Percentiles rank a stretch among this genome's conserved stretches.
Evolutionary conservation across 2,329 filamentous ascomycete genomes (phyloP).

Genomic region (Ascochyta koolunga): DNA sequence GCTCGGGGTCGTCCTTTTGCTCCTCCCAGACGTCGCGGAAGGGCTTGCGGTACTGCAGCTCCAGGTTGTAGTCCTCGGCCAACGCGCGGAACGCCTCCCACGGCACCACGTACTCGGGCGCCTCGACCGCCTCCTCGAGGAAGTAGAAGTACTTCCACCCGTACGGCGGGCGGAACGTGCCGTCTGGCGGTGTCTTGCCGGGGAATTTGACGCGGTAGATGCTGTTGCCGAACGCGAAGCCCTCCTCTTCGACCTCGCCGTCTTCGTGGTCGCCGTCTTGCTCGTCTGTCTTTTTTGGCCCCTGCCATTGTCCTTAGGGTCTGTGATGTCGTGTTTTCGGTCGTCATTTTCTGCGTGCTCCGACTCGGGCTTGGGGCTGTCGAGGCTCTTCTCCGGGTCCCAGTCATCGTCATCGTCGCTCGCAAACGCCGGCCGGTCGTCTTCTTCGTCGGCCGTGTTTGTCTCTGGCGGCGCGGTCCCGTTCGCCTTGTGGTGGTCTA

Average conservation of each 20-base stretch:
- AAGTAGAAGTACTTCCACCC: slow-evolving; percentile 99
- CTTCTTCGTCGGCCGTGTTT: slow-evolving; percentile 30
- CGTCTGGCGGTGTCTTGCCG: slow-evolving; percentile 79
- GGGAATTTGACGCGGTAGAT: slow-evolving; percentile 93
- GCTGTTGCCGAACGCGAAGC: slow-evolving; percentile 86
- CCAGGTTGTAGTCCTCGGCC: slow-evolving; percentile 95
- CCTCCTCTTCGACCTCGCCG: slow-evolving; percentile 55
- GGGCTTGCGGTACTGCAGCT: slow-evolving; percentile 89
- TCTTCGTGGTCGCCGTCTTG: slow-evolving; percentile 49
- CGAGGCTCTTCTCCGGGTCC: slow-evolving; percentile 54
- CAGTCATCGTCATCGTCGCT: slow-evolving; percentile 51
- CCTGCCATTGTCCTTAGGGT: too few relatives aligned
- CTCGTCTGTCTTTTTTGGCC: too few relatives aligned
- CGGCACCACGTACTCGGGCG: slow-evolving; percentile 96
- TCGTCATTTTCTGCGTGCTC: slow-evolving; percentile 45
- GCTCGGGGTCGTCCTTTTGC: slow-evolving; percentile 81
- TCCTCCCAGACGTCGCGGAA: slow-evolving; percentile 92
- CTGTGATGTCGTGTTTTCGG: too few relatives aligned
- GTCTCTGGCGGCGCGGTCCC: slow-evolving; percentile 48
- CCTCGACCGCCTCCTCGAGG: slow-evolving; percentile 93
- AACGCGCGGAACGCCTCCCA: slow-evolving; percentile 97
- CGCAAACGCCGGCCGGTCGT: slow-evolving; percentile 44
- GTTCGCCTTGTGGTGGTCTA: slow-evolving; percentile 69
- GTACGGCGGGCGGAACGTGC: slow-evolving; percentile 90
- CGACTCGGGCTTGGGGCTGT: slow-evolving; percentile 45